These are phyloP conservation scores for Juglanconis sp. DNA, from an alignment of 2,329 filamentous ascomycete species.

Conservation along the genomic window DNA sequence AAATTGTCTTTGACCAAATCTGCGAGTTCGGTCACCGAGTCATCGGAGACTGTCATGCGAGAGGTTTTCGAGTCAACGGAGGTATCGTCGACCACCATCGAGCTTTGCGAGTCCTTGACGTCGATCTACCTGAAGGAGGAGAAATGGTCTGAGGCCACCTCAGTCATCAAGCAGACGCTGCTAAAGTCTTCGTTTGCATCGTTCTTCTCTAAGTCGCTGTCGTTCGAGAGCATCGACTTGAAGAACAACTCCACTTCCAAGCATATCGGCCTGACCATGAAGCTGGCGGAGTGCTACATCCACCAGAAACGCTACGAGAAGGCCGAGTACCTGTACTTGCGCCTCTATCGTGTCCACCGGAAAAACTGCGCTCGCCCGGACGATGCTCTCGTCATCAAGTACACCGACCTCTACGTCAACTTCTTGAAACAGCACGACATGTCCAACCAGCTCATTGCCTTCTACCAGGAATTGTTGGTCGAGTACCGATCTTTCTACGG, in stretches of 20 bases:
- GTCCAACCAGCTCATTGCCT: neutral
- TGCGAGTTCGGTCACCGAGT: neutral
- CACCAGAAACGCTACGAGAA: neutral
- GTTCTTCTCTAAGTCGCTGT: neutral
- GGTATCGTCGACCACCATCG: neutral
- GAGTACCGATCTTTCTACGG: slow-evolving; percentile 4
- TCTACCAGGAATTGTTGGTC: neutral
- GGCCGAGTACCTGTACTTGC: neutral
- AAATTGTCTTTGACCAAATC: neutral
- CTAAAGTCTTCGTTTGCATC: neutral
- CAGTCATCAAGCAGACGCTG: neutral
- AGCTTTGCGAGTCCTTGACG: neutral
- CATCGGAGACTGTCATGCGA: neutral
- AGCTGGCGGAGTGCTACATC: neutral
- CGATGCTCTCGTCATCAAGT: neutral
- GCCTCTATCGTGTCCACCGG: neutral
- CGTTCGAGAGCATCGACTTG: neutral
- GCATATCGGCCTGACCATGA: neutral
- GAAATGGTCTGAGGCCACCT: neutral
- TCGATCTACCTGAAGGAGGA: neutral
- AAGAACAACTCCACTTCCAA: neutral
- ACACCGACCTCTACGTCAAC: neutral
- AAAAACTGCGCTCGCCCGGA: neutral
- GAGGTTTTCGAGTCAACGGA: neutral
- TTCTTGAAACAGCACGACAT: slow-evolving; percentile 1